Percentiles rank a stretch among this genome's conserved stretches.
phyloP scores from a whole-genome alignment of 768 basidiomycete species.

The Boletellus emodensis region DNA sequence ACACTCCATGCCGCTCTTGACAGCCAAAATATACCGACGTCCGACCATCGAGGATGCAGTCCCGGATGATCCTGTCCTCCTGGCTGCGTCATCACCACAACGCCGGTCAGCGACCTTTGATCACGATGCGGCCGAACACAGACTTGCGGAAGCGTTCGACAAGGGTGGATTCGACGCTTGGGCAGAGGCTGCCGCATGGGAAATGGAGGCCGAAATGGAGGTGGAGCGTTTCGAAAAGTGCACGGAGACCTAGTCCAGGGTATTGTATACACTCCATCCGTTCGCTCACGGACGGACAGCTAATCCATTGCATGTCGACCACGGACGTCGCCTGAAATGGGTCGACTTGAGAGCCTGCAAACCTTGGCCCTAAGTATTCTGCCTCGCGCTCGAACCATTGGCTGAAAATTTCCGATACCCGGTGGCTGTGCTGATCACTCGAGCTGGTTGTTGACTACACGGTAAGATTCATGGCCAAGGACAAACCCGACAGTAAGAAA shows the following conservation, averaged over 20 bases:
- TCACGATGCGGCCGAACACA: slow-evolving; percentile 44
- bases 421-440: not conserved
- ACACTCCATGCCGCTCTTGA: slow-evolving; percentile 45
- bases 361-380: no score
- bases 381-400: no score
- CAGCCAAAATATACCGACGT: slow-evolving; percentile 48
- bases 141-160: slow-evolving; percentile 54
- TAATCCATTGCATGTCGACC: not conserved
- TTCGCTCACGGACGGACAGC: not conserved
- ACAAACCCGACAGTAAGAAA: slow-evolving; percentile 35
- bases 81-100: not conserved
- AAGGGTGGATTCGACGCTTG: slow-evolving; percentile 55
- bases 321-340: not conserved
- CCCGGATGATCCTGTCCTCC: slow-evolving; percentile 1
- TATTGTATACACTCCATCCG: not conserved
- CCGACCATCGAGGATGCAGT: slow-evolving; percentile 26
- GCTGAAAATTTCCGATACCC: not conserved
- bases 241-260: not conserved
- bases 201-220: slow-evolving; percentile 55
- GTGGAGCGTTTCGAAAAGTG: slow-evolving; percentile 39
- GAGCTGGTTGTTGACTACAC: no score
- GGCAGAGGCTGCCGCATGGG: slow-evolving; percentile 48
- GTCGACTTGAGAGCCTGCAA: no score
- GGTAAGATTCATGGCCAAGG: slow-evolving; percentile 13
- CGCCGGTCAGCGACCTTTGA: slow-evolving; percentile 5